phyloP scores from a whole-genome alignment of 2,329 filamentous ascomycete species.

The Fusarium lyarnte region DNA sequence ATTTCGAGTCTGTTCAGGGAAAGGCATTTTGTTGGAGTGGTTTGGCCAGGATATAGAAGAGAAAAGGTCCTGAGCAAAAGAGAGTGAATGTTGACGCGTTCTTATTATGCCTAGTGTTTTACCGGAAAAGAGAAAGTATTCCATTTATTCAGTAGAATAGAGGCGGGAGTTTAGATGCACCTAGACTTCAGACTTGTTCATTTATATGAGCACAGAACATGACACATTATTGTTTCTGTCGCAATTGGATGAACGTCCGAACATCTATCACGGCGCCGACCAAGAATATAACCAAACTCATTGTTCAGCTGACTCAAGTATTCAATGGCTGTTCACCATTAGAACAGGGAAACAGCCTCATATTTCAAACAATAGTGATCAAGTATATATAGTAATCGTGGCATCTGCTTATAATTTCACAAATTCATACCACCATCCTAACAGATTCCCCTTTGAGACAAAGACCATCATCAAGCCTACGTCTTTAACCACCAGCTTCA shows the following conservation, averaged over 20 bases:
- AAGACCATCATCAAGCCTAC: background rate
- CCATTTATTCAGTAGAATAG: background rate
- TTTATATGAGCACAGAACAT: background rate
- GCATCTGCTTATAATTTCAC: background rate
- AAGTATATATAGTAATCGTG: background rate
- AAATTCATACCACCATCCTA: background rate
- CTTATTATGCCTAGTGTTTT: background rate
- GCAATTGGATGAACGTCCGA: background rate
- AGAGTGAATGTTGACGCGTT: background rate
- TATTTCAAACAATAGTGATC: background rate
- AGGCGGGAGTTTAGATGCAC: background rate
- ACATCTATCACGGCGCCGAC: conserved; percentile 1
- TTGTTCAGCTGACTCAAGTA: conserved; percentile 7
- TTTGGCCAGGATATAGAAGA: background rate
- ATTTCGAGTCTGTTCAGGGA: background rate
- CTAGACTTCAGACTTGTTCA: background rate
- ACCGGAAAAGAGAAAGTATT: background rate
- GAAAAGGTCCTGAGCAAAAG: background rate
- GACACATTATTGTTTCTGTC: background rate
- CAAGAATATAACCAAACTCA: conserved; percentile 4
- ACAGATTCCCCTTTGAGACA: background rate
- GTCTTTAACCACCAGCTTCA: background rate
- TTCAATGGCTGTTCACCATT: background rate
- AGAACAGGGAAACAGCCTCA: background rate
- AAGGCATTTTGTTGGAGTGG: background rate